These are phyloP conservation scores for Stevia rebaudiana DNA, from an alignment of 140 eudicot species.

Conservation along the genomic window DNA sequence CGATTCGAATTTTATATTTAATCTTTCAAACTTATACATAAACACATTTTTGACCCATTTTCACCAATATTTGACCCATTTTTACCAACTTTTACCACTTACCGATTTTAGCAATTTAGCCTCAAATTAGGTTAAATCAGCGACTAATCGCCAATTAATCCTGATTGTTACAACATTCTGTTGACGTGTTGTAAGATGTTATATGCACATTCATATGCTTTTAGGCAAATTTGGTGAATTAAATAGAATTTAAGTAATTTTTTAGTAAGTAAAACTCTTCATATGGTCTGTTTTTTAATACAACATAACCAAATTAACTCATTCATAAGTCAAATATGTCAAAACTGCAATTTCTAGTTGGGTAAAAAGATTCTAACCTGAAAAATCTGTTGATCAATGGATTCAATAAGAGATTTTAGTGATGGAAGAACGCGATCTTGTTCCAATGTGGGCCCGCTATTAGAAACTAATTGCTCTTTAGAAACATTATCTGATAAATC, in stretches of 20 bases:
- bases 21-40: no score
- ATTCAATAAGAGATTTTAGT: conserved; percentile 34
- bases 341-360: background rate
- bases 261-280: background rate
- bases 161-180: no score
- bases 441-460: conserved; percentile 1
- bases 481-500: background rate
- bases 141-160: no score
- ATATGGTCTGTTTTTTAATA: background rate
- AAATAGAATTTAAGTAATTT: no score
- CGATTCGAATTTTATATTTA: no score
- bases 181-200: background rate
- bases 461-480: conserved; percentile 1
- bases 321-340: background rate
- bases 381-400: conserved; percentile 33
- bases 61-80: no score
- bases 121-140: no score
- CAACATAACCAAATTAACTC: background rate
- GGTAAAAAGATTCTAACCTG: conserved; percentile 40
- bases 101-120: no score
- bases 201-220: background rate
- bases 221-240: no score
- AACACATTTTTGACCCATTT: no score
- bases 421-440: conserved; percentile 31
- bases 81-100: no score